These are phyloP conservation scores for Hamamelis virginiana DNA, from an alignment of 164 flowering plant genomes.

Conservation along the genomic window DNA sequence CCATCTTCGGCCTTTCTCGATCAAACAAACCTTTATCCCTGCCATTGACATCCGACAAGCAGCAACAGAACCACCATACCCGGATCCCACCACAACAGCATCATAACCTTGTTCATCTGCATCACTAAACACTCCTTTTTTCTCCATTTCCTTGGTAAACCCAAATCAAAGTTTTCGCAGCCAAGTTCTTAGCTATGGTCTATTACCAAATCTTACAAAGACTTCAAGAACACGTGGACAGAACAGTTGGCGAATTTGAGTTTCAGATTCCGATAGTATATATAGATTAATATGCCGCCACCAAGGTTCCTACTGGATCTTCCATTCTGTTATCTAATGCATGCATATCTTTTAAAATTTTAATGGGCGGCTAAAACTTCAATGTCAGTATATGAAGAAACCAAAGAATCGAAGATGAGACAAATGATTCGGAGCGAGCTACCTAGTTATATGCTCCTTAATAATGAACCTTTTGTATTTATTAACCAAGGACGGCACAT, in stretches of 20 bases:
- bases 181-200: neutral
- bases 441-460: neutral
- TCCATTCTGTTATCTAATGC: neutral
- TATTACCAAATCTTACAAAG: neutral
- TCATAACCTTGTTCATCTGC: conserved; percentile 42
- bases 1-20: conserved; percentile 62
- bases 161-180: neutral
- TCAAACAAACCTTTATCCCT: conserved; percentile 53
- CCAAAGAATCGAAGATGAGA: neutral
- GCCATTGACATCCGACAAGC: conserved; percentile 58
- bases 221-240: neutral
- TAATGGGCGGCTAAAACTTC: neutral
- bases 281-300: neutral
- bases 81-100: conserved; percentile 60
- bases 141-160: conserved; percentile 34
- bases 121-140: conserved; percentile 8
- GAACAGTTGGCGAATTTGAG: neutral
- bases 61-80: conserved; percentile 67
- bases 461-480: neutral
- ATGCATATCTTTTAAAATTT: neutral
- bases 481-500: too few species aligned
- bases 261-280: conserved; percentile 2
- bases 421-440: neutral
- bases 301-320: neutral
- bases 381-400: neutral